These are phyloP conservation scores for Trichosporon sp. DNA, from an alignment of 1,284 basidiomycete genomes.

Conservation along the genomic window DNA sequence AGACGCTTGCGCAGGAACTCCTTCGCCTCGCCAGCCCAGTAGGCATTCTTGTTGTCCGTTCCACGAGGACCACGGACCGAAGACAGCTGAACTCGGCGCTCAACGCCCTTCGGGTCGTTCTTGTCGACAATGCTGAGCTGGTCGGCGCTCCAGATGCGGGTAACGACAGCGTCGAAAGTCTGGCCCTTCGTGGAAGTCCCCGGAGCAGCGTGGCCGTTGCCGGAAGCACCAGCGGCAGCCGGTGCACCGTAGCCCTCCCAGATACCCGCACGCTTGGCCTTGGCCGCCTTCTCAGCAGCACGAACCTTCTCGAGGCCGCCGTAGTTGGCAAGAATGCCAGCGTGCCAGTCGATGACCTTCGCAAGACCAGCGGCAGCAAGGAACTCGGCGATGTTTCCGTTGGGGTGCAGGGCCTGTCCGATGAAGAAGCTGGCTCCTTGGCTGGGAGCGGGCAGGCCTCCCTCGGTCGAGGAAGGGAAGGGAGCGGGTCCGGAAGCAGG, in stretches of 20 bases:
- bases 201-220: slow-evolving; percentile 16
- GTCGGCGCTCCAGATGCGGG: slow-evolving; percentile 87
- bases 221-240: slow-evolving; percentile 42
- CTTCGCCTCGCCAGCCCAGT: slow-evolving; percentile 83
- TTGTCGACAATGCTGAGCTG: slow-evolving; percentile 77
- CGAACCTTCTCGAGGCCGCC: slow-evolving; percentile 81
- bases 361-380: slow-evolving; percentile 80
- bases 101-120: slow-evolving; percentile 58
- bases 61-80: slow-evolving; percentile 82
- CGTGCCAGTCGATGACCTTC: slow-evolving; percentile 94
- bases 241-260: slow-evolving; percentile 61
- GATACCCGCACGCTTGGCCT: slow-evolving; percentile 70
- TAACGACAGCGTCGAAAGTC: slow-evolving; percentile 76
- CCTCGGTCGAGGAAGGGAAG: slow-evolving; percentile 59
- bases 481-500: slow-evolving; percentile 72
- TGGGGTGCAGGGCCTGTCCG: slow-evolving; percentile 83
- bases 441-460: slow-evolving; percentile 38
- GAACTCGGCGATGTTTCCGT: slow-evolving; percentile 89
- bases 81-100: slow-evolving; percentile 79
- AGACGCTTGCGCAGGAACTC: slow-evolving; percentile 84
- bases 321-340: slow-evolving; percentile 76
- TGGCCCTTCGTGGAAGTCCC: slow-evolving; percentile 48
- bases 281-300: slow-evolving; percentile 74
- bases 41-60: slow-evolving; percentile 79
- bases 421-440: slow-evolving; percentile 78